Evolutionary conservation across 2,329 filamentous ascomycete genomes (phyloP), one percentile per base, ranked within the genome.

Genomic region (Beauveria varroae): DNA sequence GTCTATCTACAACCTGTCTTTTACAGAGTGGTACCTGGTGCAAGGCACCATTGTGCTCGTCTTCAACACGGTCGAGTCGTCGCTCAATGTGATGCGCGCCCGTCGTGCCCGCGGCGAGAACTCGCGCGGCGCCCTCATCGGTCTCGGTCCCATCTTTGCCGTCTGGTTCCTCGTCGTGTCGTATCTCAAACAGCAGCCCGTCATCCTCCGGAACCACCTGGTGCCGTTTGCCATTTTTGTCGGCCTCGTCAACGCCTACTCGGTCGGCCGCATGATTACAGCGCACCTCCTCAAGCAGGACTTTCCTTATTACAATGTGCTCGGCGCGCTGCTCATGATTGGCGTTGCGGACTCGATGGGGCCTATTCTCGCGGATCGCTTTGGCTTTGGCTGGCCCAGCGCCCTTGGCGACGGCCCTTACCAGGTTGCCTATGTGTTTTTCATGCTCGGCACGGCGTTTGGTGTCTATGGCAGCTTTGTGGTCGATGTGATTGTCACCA

Each of bases 391-490:
- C 40, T 93, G 91, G 91, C 88, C 89, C 1, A 90, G 86, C 69
- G 84, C 86, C 3, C 79, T 96, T 7, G 90, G 90, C 26, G 79
- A 85, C 64, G 89, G 81, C 56, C 85, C 88, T n/a, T 96, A 96
- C 73, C 92, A 97, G 77, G 88, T 96, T 54, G 89, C 91, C 2
- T 96, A 93, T 74, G 84, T 96, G 72, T 98, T 96, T 75, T 83
- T 87, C 71, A 93, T 93, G 78, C 78, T 98, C 26, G 95, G 95
- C 26, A 77, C 91, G 63, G 89, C 89, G 0, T 73, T 96, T 53
- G 95, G 95, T 40, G 86, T 98, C n/a, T 97, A 99, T 76, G 93
- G 91, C 63, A 96, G 92, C 74, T 99, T 99, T 73, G 91, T 98
- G 61, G 90, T 96, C 37, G 95, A 98, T 72, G 93, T 98, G 61